A percentile compares a stretch with the other conserved stretches of the same genome.
These are phyloP conservation scores for Colletotrichum ledebouriae DNA, from an alignment of 2,329 filamentous ascomycete species.

Conservation along the genomic window DNA sequence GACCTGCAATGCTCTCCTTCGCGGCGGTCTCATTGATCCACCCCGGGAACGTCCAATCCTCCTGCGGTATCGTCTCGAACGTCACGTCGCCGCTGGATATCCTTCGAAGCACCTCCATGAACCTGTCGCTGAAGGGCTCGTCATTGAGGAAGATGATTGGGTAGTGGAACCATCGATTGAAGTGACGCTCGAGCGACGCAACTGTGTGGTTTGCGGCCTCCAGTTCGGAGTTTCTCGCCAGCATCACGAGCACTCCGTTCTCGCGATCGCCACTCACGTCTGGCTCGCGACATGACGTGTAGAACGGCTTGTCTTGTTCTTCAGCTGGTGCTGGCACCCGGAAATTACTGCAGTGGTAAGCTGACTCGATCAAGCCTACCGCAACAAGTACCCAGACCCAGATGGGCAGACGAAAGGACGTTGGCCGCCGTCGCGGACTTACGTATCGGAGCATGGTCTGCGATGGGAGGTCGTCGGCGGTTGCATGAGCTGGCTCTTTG, in stretches of 20 bases:
- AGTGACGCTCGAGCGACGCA: constrained; percentile 57
- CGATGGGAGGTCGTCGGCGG: not conserved
- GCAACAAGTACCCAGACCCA: constrained; percentile 35
- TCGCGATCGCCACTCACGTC: constrained; percentile 49
- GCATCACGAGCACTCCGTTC: constrained; percentile 61
- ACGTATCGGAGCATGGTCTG: constrained; percentile 34
- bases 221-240: constrained; percentile 60
- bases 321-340: constrained; percentile 19
- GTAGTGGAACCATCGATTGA: constrained; percentile 63
- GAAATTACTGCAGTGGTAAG: constrained; percentile 25
- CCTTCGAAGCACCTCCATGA: constrained; percentile 54
- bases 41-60: constrained; percentile 58
- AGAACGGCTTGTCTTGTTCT: constrained; percentile 35
- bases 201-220: constrained; percentile 55
- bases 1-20: constrained; percentile 50
- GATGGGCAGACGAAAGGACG: constrained; percentile 13
- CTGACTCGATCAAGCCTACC: constrained; percentile 24
- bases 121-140: constrained; percentile 56
- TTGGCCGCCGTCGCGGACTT: constrained; percentile 19
- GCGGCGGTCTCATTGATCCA: constrained; percentile 50
- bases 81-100: constrained; percentile 53
- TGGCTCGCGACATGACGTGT: constrained; percentile 33
- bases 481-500: constrained; percentile 8
- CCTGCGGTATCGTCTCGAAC: constrained; percentile 58
- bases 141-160: constrained; percentile 63